These are phyloP conservation scores for Capsella bursapastoris DNA, from an alignment of 345 rosid genomes.

Conservation along the genomic window DNA sequence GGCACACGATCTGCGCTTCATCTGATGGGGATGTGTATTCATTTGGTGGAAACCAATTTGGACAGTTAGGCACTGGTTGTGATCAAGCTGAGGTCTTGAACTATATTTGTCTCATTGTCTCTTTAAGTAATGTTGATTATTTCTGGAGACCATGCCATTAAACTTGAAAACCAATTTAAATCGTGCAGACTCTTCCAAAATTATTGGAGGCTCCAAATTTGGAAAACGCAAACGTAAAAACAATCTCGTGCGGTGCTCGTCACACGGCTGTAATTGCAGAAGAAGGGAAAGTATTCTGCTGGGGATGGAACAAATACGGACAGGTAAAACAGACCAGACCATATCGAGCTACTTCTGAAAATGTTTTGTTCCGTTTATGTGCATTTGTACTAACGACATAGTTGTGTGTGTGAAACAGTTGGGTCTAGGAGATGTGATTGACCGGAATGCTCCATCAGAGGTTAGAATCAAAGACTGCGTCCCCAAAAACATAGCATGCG, in stretches of 20 bases:
- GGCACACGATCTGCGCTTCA: constrained; percentile 95
- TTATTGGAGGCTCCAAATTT: constrained; percentile 83
- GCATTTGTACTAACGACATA: not conserved
- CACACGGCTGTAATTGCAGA: constrained; percentile 77
- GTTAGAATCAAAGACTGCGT: constrained; percentile 63
- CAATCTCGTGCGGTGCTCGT: constrained; percentile 96
- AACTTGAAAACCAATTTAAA: not conserved
- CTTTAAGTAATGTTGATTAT: not conserved
- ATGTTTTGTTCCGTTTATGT: not conserved
- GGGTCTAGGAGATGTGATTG: constrained; percentile 88
- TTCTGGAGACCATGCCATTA: constrained; percentile 4
- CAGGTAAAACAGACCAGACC: constrained; percentile 66
- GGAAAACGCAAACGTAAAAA: constrained; percentile 62
- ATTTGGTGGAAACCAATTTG: constrained; percentile 98
- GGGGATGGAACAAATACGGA: constrained; percentile 99
- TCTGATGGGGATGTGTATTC: constrained; percentile 87
- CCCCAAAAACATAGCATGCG: constrained; percentile 77
- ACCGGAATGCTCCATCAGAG: constrained; percentile 77
- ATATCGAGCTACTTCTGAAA: constrained; percentile 9
- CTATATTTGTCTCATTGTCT: not conserved
- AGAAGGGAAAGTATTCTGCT: constrained; percentile 76
- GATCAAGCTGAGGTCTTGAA: constrained; percentile 86
- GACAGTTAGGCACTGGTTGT: constrained; percentile 94
- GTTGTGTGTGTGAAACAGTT: constrained; percentile 62
- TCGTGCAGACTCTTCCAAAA: constrained; percentile 80